phyloP scores from a whole-genome alignment of 2,329 filamentous ascomycete genomes.

The Claviceps humidiphila region DNA sequence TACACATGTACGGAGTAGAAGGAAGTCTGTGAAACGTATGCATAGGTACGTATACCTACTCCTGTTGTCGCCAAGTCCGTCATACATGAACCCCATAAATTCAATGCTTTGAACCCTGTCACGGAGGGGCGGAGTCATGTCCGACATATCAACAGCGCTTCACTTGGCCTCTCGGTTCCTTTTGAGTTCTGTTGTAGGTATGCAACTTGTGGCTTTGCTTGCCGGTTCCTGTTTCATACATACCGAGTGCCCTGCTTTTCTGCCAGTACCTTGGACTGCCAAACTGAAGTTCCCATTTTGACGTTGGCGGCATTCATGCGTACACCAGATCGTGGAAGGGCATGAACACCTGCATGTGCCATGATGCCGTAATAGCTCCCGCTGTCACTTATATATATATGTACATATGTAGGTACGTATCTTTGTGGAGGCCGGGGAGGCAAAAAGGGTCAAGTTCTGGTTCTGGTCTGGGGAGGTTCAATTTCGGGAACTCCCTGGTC shows the following conservation, averaged over 20 bases:
- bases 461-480: not conserved
- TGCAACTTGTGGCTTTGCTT: not conserved
- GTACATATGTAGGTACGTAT: too few species aligned
- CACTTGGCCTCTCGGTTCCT: not conserved
- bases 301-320: not conserved
- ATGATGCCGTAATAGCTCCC: conserved; percentile 2
- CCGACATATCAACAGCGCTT: not conserved
- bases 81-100: not conserved
- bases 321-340: not conserved
- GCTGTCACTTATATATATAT: not conserved
- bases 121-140: not conserved
- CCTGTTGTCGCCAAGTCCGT: not conserved
- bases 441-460: not conserved
- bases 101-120: not conserved
- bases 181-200: too few species aligned
- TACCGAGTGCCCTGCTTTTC: not conserved
- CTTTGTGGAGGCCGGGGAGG: too few species aligned
- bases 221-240: not conserved
- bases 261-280: not conserved
- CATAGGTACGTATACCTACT: not conserved
- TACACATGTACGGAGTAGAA: too few species aligned
- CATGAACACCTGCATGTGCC: not conserved
- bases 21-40: not conserved
- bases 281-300: not conserved
- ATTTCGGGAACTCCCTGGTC: not conserved